Percentiles rank a stretch among this genome's conserved stretches.
These are phyloP conservation scores for Poronia punctata DNA, from an alignment of 495 filamentous ascomycete species.

Conservation along the genomic window DNA sequence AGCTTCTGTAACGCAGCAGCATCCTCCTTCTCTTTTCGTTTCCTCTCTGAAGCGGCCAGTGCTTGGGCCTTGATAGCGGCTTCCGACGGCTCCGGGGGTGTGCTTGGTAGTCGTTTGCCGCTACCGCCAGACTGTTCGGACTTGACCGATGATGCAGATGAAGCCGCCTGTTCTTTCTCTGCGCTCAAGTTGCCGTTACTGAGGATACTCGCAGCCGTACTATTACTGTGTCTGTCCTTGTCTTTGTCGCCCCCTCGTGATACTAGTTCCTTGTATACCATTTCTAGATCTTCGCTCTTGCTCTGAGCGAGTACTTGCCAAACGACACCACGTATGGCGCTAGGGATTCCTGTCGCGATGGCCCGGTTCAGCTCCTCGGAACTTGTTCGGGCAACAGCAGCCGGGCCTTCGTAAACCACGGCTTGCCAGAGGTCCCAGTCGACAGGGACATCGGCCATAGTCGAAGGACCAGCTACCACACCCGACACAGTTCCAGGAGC, in stretches of 20 bases:
- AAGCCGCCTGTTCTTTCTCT: slow-evolving; percentile 60
- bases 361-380: slow-evolving; percentile 82
- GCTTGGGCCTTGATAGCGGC: slow-evolving; percentile 59
- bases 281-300: slow-evolving; percentile 82
- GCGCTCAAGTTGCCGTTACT: slow-evolving; percentile 34
- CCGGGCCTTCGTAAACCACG: slow-evolving; percentile 87
- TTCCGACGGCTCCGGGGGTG: slow-evolving; percentile 61
- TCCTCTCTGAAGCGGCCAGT: slow-evolving; percentile 55
- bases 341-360: slow-evolving; percentile 89
- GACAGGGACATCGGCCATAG: slow-evolving; percentile 59
- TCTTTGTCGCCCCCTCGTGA: slow-evolving; percentile 74
- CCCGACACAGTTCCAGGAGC: slow-evolving; percentile 80
- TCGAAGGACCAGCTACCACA: slow-evolving; percentile 61
- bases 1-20: slow-evolving; percentile 64
- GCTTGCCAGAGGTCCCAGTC: slow-evolving; percentile 98
- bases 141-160: slow-evolving; percentile 74
- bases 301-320: slow-evolving; percentile 97
- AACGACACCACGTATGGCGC: slow-evolving; percentile 88
- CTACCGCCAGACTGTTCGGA: slow-evolving; percentile 70
- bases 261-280: slow-evolving; percentile 78
- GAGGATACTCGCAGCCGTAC: slow-evolving; percentile 31
- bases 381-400: slow-evolving; percentile 75
- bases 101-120: slow-evolving; percentile 49
- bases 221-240: slow-evolving; percentile 52
- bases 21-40: slow-evolving; percentile 72